Conservation (phyloP, 176 grass and related monocot genomes). For the Oryza australiensis region DNA sequence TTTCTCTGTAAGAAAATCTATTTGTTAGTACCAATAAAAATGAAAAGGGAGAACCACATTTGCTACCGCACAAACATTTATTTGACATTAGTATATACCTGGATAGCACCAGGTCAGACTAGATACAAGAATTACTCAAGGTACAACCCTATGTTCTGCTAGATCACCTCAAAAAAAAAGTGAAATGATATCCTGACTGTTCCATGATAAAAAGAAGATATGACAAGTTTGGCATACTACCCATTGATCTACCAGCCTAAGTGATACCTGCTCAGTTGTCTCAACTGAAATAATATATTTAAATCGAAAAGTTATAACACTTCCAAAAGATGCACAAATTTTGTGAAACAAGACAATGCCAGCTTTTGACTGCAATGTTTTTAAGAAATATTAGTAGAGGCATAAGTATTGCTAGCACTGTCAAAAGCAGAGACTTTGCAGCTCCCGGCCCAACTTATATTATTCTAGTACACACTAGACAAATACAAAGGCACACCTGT, state of each 20-base stretch:
- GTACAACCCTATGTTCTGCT: neutral
- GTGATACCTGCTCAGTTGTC: constrained; percentile 1
- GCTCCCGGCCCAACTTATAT: constrained; percentile 12
- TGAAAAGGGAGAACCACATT: neutral
- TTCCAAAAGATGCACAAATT: constrained; percentile 3
- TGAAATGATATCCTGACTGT: neutral
- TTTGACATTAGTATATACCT: neutral
- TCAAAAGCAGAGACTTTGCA: constrained; percentile 25
- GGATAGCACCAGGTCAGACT: neutral
- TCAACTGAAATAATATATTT: constrained; percentile 12
- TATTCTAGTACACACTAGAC: constrained; percentile 41
- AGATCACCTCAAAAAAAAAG: neutral
- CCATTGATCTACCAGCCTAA: constrained; percentile 1
- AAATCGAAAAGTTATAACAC: neutral
- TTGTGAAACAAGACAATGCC: constrained; percentile 11
- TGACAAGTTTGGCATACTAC: neutral
- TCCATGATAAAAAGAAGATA: neutral
- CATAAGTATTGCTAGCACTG: constrained; percentile 20
- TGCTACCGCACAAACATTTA: neutral
- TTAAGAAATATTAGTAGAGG: constrained; percentile 19
- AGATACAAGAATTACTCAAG: neutral
- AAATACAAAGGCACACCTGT: constrained; percentile 28
- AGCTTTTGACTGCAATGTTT: constrained; percentile 28
- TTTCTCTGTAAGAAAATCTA: constrained; percentile 60
- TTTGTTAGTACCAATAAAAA: neutral